Percentiles rank a stretch among this genome's conserved stretches.
Conservation (phyloP, 2,329 filamentous ascomycete species). For the Diaporthe sp. region DNA sequence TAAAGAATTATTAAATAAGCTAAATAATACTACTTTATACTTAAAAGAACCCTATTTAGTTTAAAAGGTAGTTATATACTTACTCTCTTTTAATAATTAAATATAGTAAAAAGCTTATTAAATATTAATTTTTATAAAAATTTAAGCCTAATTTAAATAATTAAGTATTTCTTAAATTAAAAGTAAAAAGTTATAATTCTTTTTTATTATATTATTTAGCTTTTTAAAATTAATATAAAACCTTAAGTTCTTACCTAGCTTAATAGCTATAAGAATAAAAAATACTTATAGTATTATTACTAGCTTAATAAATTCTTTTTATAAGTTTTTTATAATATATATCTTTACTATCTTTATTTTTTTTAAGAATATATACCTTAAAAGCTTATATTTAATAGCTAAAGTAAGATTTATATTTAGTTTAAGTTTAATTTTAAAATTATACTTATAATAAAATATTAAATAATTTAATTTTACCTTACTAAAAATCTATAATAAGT, state of each 20-base stretch:
- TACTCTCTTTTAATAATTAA: not conserved
- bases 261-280: too few relatives aligned
- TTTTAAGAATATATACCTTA: not conserved
- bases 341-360: not conserved
- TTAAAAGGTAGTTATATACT: not conserved
- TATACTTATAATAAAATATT: not conserved
- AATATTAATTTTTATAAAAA: not conserved
- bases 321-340: not conserved
- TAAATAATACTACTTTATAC: not conserved
- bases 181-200: too few relatives aligned
- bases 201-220: too few relatives aligned
- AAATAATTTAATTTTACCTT: not conserved
- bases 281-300: too few relatives aligned
- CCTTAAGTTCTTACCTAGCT: too few relatives aligned
- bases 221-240: too few relatives aligned
- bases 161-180: too few relatives aligned
- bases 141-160: too few relatives aligned
- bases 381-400: not conserved
- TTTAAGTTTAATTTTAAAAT: slow-evolving; percentile 39
- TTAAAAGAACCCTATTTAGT: not conserved
- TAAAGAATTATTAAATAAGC: not conserved
- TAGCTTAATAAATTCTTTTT: slow-evolving; percentile 23
- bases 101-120: not conserved
- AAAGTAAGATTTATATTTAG: slow-evolving; percentile 38
- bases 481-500: not conserved